Evolutionary conservation across 306 rosid species (phyloP).

Genomic region (Begonia loranthoides): DNA sequence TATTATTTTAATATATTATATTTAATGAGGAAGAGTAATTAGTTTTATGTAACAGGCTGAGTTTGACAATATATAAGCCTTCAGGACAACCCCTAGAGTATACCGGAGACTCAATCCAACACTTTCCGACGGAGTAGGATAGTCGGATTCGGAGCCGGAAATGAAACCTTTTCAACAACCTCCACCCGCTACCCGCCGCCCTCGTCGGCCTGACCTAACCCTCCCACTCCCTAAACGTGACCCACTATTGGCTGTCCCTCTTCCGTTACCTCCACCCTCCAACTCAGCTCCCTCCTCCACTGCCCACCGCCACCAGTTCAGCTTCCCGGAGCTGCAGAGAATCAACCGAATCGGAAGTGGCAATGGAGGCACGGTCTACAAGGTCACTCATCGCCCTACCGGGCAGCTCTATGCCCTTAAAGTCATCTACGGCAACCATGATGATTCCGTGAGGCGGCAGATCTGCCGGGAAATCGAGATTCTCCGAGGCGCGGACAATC

Average conservation of each 20-base stretch:
- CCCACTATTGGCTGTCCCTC: conserved; percentile 47
- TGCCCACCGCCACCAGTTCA: conserved; percentile 5
- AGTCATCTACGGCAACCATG: conserved; percentile 79
- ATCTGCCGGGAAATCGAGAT: conserved; percentile 88
- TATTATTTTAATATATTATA: no score
- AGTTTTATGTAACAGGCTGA: no score
- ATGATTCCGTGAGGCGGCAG: conserved; percentile 64
- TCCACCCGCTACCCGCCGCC: conserved; percentile 2
- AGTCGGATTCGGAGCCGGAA: not conserved
- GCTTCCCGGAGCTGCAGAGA: conserved; percentile 60
- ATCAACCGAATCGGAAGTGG: conserved; percentile 82
- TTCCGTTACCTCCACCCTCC: conserved; percentile 62
- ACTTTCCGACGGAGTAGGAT: no score
- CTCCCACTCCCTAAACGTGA: conserved; percentile 59
- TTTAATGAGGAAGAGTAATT: no score
- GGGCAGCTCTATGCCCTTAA: conserved; percentile 53
- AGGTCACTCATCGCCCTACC: conserved; percentile 52
- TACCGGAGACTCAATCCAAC: no score
- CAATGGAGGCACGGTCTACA: conserved; percentile 85
- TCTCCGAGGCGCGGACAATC: conserved; percentile 78
- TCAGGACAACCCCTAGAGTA: no score
- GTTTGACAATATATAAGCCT: no score
- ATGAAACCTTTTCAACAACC: conserved; percentile 59
- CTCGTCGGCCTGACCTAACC: conserved; percentile 46
- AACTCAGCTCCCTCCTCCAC: conserved; percentile 20